Percentiles rank a stretch among this genome's conserved stretches.
phyloP scores from a whole-genome alignment of 129 eudicot species.

The Lactuca sativa region DNA sequence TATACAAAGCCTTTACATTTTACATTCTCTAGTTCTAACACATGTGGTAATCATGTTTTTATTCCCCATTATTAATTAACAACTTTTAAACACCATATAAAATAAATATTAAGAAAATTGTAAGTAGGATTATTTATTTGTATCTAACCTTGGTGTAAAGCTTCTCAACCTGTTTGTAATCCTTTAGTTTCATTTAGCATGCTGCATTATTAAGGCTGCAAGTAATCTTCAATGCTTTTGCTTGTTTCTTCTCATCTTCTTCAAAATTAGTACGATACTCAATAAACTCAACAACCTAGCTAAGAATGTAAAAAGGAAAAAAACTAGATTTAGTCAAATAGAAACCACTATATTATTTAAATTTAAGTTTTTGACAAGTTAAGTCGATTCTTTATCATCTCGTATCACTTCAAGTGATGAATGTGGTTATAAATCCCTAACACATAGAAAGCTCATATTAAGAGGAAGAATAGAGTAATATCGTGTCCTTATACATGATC shows the following conservation, averaged over 20 bases:
- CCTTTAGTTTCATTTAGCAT: conserved; percentile 83
- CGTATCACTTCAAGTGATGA: conserved; percentile 57
- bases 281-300: conserved; percentile 71
- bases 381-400: conserved; percentile 50
- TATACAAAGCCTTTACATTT: conserved; percentile 91
- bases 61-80: not conserved
- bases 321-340: not conserved
- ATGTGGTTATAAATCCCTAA: too few relatives aligned
- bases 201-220: conserved; percentile 95
- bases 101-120: too few relatives aligned
- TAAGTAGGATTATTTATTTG: not conserved
- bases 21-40: conserved; percentile 77
- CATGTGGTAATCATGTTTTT: conserved; percentile 33
- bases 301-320: conserved; percentile 18
- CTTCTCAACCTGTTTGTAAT: conserved; percentile 83
- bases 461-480: too few relatives aligned
- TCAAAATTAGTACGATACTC: conserved; percentile 81
- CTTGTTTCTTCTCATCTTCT: conserved; percentile 84
- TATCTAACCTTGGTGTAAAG: conserved; percentile 83
- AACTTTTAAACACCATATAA: too few relatives aligned
- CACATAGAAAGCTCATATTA: too few relatives aligned
- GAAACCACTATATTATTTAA: too few relatives aligned
- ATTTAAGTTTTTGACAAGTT: too few relatives aligned
- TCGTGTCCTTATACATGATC: too few relatives aligned
- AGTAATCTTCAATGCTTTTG: conserved; percentile 66